A percentile compares a stretch with the other conserved stretches of the same genome.
Conservation (phyloP, 257 asterid genomes). For the Asclepias syriaca region DNA sequence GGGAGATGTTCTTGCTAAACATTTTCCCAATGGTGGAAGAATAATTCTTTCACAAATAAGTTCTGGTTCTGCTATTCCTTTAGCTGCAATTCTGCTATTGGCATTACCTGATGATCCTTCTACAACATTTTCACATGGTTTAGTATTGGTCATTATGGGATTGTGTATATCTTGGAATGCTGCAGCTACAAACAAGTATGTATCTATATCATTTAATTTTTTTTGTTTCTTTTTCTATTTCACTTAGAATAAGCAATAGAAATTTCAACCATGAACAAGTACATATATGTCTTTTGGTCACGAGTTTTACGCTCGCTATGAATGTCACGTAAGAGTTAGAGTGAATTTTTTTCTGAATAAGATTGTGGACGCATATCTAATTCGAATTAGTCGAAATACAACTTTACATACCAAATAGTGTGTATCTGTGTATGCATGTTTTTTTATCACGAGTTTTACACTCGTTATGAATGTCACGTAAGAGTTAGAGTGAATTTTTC, state of each 20-base stretch:
- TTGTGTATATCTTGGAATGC: slow-evolving; percentile 69
- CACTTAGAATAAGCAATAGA: background rate
- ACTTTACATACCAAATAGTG: no score
- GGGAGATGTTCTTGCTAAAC: slow-evolving; percentile 64
- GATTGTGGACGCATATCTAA: no score
- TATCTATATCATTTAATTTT: background rate
- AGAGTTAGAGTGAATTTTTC: no score
- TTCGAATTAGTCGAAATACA: no score
- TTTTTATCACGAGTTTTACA: no score
- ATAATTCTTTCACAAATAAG: slow-evolving; percentile 74
- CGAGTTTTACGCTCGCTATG: no score
- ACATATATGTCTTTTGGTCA: no score
- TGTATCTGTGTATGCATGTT: no score
- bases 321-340: no score
- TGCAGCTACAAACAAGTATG: slow-evolving; percentile 87
- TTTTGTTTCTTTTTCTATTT: background rate
- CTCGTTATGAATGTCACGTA: no score
- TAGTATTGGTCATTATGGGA: slow-evolving; percentile 69
- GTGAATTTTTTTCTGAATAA: no score
- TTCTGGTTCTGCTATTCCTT: slow-evolving; percentile 71
- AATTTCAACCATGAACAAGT: no score
- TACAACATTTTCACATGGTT: slow-evolving; percentile 45
- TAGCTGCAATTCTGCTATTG: slow-evolving; percentile 67
- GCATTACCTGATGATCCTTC: slow-evolving; percentile 74
- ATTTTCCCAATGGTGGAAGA: slow-evolving; percentile 74